Conservation (phyloP, 2,329 filamentous ascomycete species). For the Sporothrix humicola region DNA sequence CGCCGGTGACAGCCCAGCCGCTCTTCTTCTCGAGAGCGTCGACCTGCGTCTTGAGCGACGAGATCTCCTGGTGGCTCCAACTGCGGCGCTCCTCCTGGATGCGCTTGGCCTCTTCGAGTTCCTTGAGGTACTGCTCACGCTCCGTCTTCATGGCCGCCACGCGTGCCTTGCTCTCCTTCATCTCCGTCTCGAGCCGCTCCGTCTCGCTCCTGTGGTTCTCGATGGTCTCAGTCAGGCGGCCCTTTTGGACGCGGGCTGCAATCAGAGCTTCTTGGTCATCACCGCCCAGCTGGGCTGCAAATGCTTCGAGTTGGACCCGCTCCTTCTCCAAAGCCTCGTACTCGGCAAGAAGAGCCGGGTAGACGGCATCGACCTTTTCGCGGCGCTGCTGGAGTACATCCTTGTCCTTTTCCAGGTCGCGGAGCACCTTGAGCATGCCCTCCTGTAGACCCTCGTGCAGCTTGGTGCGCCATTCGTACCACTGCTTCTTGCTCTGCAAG, state of each 20-base stretch:
- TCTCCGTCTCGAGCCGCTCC: slow-evolving; percentile 67
- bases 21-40: slow-evolving; percentile 67
- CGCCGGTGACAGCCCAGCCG: slow-evolving; percentile 74
- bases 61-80: slow-evolving; percentile 84
- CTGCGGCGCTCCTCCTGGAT: slow-evolving; percentile 87
- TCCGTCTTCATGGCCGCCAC: slow-evolving; percentile 67
- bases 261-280: slow-evolving; percentile 82
- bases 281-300: slow-evolving; percentile 75
- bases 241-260: slow-evolving; percentile 71
- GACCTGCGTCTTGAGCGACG: slow-evolving; percentile 69
- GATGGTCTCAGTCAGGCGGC: slow-evolving; percentile 69
- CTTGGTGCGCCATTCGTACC: slow-evolving; percentile 98
- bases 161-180: slow-evolving; percentile 68
- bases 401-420: slow-evolving; percentile 78
- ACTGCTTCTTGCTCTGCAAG: slow-evolving; percentile 90
- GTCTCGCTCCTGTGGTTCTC: slow-evolving; percentile 71
- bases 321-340: slow-evolving; percentile 68
- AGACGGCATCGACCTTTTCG: slow-evolving; percentile 66
- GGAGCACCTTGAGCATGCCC: slow-evolving; percentile 74
- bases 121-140: slow-evolving; percentile 71
- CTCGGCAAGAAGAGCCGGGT: slow-evolving; percentile 69
- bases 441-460: slow-evolving; percentile 80
- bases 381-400: slow-evolving; percentile 70
- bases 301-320: slow-evolving; percentile 65
- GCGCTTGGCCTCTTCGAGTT: slow-evolving; percentile 82